Base-by-base conservation (phyloP, 2,329 filamentous ascomycete species). In the Verruconis gallopava region DNA sequence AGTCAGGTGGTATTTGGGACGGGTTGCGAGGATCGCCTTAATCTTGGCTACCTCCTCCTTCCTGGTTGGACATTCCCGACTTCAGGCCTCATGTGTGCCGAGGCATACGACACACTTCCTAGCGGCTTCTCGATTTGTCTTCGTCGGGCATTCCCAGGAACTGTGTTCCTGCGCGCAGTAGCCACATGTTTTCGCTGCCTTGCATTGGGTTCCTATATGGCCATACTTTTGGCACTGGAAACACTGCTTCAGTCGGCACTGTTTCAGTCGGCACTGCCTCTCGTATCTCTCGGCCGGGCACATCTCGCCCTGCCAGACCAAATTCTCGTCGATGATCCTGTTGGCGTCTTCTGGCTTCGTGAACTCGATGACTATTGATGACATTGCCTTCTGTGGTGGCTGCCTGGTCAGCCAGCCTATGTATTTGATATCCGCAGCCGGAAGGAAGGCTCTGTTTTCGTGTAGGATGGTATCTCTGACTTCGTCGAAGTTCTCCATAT, bases 371-470 rank as follows among this genome's bases (percentile, higher is more conserved):
- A 49, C 43, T 6, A 41, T 46, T 30, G n/a, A 30, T 12, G 44
- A 44, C 39, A 38, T 36, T 1, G 41, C 22, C 18, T 50, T 49
- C 12, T 38, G 30, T 46, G 11, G 46, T 48, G 30, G 47, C 43
- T n/a, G n/a, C n/a, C n/a, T n/a, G n/a, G n/a, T n/a, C n/a, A n/a
- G n/a, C n/a, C n/a, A n/a, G n/a, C n/a, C n/a, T n/a, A n/a, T n/a
- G n/a, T n/a, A n/a, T n/a, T n/a, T n/a, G n/a, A n/a, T n/a, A n/a
- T n/a, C n/a, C n/a, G 44, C 48, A 22, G 30, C 21, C 18, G 44
- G 47, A 21, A 48, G 48, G 35, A 50, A 50, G 19, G 39, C 48
- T 42, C 30, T 44, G 41, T 49, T 52, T 14, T 50, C 44, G 37
- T 47, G 32, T 33, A 48, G 46, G 4, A 50, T 47, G 46, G 33